These are phyloP conservation scores for Clavispora fructus DNA, from an alignment of 805 yeast genomes.

Conservation along the genomic window DNA sequence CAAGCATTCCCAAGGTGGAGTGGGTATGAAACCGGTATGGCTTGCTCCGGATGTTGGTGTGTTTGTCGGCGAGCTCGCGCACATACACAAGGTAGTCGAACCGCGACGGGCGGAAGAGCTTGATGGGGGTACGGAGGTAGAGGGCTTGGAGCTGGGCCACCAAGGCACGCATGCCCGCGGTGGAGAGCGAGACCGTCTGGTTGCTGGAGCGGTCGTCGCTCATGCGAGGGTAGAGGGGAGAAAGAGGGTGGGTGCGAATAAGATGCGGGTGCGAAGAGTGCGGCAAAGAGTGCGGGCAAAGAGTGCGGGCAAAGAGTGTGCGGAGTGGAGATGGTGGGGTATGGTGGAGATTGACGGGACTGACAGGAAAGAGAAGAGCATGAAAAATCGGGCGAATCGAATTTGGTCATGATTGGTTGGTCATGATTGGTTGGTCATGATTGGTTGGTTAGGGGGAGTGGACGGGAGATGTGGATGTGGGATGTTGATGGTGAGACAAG, in stretches of 20 bases:
- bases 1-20: conserved; percentile 70
- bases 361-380: too few relatives aligned
- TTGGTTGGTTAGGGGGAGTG: too few relatives aligned
- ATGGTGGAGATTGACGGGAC: too few relatives aligned
- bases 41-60: conserved; percentile 37
- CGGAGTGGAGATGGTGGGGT: neutral
- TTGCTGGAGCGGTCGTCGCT: conserved; percentile 15
- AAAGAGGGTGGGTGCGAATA: neutral
- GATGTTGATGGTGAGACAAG: too few relatives aligned
- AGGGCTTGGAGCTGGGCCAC: conserved; percentile 73
- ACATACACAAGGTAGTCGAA: conserved; percentile 79
- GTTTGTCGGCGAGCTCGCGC: conserved; percentile 45
- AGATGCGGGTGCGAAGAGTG: neutral
- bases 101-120: conserved; percentile 84
- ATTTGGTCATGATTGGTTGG: too few relatives aligned
- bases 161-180: conserved; percentile 83
- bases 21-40: conserved; percentile 63
- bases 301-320: too few relatives aligned
- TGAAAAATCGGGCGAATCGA: too few relatives aligned
- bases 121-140: conserved; percentile 76
- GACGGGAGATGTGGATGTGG: too few relatives aligned
- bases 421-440: too few relatives aligned
- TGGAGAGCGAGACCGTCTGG: conserved; percentile 65
- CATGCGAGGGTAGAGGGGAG: neutral
- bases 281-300: too few relatives aligned